Base-by-base conservation (phyloP, 225 moss, liverwort and hornwort genomes). In the Bryoerythrophyllum caledonicum region DNA sequence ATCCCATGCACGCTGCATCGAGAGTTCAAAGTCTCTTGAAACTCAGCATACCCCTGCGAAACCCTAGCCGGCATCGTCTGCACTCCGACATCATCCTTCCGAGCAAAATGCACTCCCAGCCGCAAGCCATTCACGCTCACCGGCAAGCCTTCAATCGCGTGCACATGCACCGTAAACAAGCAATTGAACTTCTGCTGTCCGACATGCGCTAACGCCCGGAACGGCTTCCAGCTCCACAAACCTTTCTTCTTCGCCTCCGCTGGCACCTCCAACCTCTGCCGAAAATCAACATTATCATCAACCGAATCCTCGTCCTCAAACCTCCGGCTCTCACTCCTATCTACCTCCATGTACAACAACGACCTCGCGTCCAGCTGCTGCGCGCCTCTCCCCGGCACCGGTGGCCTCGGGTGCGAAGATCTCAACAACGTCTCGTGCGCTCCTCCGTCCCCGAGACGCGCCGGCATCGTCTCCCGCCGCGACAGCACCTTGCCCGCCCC, bases 181-280 rank as follows among this genome's bases (percentile, higher is more conserved):
- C 89, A 93, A 86, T 91, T 93, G 34, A 85, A 93, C 73, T 89
- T 90, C 60, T 90, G 90, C 67, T 93, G 94, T 34, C 90, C 97
- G 43, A 99, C 91, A 38, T 94, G 94, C 35, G 94, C 91, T 37
- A 99, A 81, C 21, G 93, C 94, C 16, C 94, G 90, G 73, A 99
- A 99, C 15, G 97, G 91, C 84, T 91, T 94, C 97, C 97, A 99
- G 58, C 86, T 84, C 97, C 97, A 94, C 67, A 93, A 75, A 20
- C 94, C 90, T 76, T 90, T 94, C 79, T 82, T 85, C 87, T 94
- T 99, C n/a, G n/a, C n/a, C 9, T 87, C 93, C 5, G 85, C 81
- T 14, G 73, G 82, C 17, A 78, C 87, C 66, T 94, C 97, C 54
- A 91, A 53, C 72, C 86, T 93, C 70, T 83, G 89, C 71, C 89